Conservation (phyloP, 2,329 filamentous ascomycete species). For the Sporothrix protearum region DNA sequence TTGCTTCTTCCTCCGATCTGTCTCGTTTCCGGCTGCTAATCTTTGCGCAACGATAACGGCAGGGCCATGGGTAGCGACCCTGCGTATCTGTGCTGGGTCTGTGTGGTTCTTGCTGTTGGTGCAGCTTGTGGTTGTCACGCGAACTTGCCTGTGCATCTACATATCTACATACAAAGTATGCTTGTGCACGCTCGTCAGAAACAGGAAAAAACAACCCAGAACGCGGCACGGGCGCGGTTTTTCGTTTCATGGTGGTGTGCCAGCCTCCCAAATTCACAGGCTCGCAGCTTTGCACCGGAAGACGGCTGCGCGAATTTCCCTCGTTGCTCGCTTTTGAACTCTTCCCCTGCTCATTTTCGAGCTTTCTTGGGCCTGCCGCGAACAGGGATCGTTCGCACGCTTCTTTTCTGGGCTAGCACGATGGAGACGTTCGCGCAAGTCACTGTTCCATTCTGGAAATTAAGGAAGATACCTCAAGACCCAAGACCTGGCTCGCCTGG, state of each 20-base stretch:
- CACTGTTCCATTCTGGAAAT: slow-evolving; percentile 20
- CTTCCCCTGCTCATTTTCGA: background rate
- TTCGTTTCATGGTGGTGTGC: background rate
- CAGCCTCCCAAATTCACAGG: background rate
- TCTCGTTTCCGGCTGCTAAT: background rate
- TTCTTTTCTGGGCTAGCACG: slow-evolving; percentile 23
- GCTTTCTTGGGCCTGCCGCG: background rate
- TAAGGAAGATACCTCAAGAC: slow-evolving; percentile 22
- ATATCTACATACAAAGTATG: no score
- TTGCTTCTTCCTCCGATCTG: background rate
- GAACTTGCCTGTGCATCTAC: background rate
- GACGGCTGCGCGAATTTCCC: slow-evolving; percentile 27
- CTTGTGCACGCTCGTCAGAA: background rate
- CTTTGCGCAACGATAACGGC: background rate
- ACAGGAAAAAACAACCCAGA: background rate
- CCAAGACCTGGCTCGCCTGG: background rate
- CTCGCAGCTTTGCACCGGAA: slow-evolving; percentile 9
- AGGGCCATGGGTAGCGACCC: background rate
- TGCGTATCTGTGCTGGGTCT: background rate
- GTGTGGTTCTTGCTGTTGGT: background rate
- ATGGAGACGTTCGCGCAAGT: background rate
- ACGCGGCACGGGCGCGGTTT: slow-evolving; percentile 5
- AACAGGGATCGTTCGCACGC: slow-evolving; percentile 23
- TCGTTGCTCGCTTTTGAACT: background rate
- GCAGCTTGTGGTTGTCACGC: background rate